Evolutionary conservation across 2,329 filamentous ascomycete species (phyloP).

Genomic region (Stagonosporopsis cucurbitacearum): DNA sequence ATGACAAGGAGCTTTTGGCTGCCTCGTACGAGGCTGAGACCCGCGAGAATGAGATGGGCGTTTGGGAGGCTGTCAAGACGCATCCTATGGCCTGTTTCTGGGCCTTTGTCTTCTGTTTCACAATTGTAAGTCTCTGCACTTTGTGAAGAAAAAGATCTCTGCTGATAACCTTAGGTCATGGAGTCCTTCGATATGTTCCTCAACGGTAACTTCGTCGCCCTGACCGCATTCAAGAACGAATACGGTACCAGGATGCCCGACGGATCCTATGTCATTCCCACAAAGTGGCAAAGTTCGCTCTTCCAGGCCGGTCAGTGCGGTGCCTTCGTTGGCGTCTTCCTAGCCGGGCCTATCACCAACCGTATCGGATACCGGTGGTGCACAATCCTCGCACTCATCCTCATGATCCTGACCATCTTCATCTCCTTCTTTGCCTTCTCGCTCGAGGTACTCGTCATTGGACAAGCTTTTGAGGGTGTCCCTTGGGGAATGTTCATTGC

Average conservation of each 20-base stretch:
- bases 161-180: slow-evolving; percentile 59
- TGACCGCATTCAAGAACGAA: slow-evolving; percentile 52
- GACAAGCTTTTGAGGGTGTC: slow-evolving; percentile 65
- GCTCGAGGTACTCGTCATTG: slow-evolving; percentile 55
- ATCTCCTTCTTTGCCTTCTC: slow-evolving; percentile 63
- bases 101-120: slow-evolving; percentile 62
- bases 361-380: slow-evolving; percentile 65
- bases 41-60: slow-evolving; percentile 58
- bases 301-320: slow-evolving; percentile 63
- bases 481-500: slow-evolving; percentile 71
- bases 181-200: slow-evolving; percentile 69
- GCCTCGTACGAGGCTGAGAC: slow-evolving; percentile 63
- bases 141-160: neutral
- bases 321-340: slow-evolving; percentile 65
- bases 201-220: slow-evolving; percentile 64
- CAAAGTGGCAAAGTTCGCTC: slow-evolving; percentile 65
- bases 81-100: slow-evolving; percentile 62
- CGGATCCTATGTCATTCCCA: slow-evolving; percentile 51
- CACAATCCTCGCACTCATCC: slow-evolving; percentile 59
- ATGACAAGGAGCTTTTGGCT: slow-evolving; percentile 31
- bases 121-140: slow-evolving; percentile 52
- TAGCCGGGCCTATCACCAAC: slow-evolving; percentile 65
- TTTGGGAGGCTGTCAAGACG: slow-evolving; percentile 56
- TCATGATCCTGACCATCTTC: slow-evolving; percentile 65
- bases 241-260: slow-evolving; percentile 55